Evolutionary conservation across 2,329 filamentous ascomycete species (phyloP), one percentile per base, ranked within the genome.

Genomic region (Fusarium kyushuense): DNA sequence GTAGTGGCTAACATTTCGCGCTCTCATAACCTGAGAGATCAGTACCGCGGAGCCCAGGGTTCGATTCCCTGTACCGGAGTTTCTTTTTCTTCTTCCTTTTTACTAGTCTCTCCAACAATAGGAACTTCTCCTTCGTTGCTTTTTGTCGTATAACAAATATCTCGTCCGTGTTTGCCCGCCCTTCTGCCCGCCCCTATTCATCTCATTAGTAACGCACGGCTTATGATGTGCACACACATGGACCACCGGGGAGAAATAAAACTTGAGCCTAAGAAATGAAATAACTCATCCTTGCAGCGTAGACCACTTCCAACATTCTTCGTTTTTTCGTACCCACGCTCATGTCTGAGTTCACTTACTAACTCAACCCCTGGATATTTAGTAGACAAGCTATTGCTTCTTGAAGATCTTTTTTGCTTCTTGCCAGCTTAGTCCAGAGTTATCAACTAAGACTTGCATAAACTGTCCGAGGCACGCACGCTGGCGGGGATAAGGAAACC

Each of bases 1-100:
- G 74, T 76, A 76, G 73, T 76, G 74, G 74, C 73, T 73, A 76
- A 76, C 74, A 76, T 76, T 76, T 76, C 72, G 71, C 74, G 74
- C 74, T 76, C 74, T 76, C 74, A 75, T 56, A 62, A 62, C 36
- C 7, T 62, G 57, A 55, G 47, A 38, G 58, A 62, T 55, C 10
- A 61, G 47, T 35, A 55, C 68, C 70, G 69, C 68, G 69, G 71
- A 72, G 71, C 70, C 66, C 65, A 72, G 70, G 70, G 70, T 72
- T 72, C 70, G 70, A 72, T 72, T 72, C 70, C 70, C 70, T 72
- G 70, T 72, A 72, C 70, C 70, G 70, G 70, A 72, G 69, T 45
- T 36, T 51, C 23, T 19, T 51, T 38, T 49, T 29, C 7, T 21
- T 13, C 32, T 38, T 16, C 17, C 17, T 6, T 51, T 40, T 51